A percentile compares a stretch with the other conserved stretches of the same genome.
These are phyloP conservation scores for Prunus armeniaca DNA, from an alignment of 306 rosid genomes.

Conservation along the genomic window DNA sequence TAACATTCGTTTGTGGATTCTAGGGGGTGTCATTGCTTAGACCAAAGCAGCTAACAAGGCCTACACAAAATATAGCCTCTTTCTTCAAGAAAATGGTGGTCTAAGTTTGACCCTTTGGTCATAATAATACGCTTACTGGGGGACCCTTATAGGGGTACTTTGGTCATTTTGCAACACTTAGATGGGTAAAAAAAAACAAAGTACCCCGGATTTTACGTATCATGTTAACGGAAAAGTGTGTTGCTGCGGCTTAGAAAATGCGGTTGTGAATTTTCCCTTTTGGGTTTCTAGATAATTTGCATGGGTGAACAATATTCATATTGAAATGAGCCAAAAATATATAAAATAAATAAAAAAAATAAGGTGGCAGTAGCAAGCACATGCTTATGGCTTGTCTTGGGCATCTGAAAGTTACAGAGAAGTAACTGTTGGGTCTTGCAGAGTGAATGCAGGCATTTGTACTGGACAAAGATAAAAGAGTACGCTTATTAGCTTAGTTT, in stretches of 20 bases:
- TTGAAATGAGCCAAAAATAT: too few relatives aligned
- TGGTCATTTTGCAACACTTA: constrained; percentile 9
- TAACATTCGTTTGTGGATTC: constrained; percentile 53
- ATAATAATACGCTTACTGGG: not conserved
- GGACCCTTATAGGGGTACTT: constrained; percentile 10
- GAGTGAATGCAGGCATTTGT: not conserved
- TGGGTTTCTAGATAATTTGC: constrained; percentile 25
- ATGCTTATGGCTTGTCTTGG: not conserved
- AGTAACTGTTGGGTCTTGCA: not conserved
- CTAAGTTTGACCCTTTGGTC: constrained; percentile 5
- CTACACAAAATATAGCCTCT: not conserved
- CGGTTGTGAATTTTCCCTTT: constrained; percentile 18
- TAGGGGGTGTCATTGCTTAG: constrained; percentile 20
- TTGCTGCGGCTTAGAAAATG: constrained; percentile 16
- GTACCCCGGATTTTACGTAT: constrained; percentile 48
- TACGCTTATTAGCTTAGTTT: not conserved
- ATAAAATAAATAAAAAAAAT: too few relatives aligned
- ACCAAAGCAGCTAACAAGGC: not conserved
- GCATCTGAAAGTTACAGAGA: not conserved
- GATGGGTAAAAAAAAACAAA: constrained; percentile 7
- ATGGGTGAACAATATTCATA: too few relatives aligned
- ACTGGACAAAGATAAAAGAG: not conserved
- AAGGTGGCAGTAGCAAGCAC: not conserved
- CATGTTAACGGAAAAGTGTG: constrained; percentile 25
- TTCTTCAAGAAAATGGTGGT: constrained; percentile 1